Percentiles rank a stretch among this genome's conserved stretches.
Evolutionary conservation across 106 monocot genomes (phyloP).

Genomic region (Acorus calamus): DNA sequence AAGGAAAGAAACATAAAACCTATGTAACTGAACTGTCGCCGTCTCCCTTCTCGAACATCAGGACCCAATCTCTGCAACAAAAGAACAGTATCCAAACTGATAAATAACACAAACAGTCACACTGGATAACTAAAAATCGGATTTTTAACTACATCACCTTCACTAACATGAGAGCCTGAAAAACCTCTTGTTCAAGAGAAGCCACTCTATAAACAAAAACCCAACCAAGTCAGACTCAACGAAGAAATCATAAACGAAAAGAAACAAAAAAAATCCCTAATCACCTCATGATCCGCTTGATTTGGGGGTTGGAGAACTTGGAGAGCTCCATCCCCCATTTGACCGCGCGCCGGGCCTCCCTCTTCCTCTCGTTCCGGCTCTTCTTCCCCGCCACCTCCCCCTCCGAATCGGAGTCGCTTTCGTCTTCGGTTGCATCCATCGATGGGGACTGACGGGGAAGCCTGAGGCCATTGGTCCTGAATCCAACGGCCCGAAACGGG

Average conservation of each 20-base stretch:
- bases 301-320: conserved; percentile 47
- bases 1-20: conserved; percentile 25
- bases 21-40: conserved; percentile 88
- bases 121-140: too few relatives aligned
- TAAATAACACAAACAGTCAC: neutral
- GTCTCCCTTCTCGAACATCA: conserved; percentile 88
- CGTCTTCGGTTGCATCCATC: conserved; percentile 2
- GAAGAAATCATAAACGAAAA: neutral
- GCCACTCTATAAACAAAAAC: conserved; percentile 35
- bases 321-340: conserved; percentile 89
- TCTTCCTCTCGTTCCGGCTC: conserved; percentile 84
- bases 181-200: conserved; percentile 66
- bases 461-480: conserved; percentile 15
- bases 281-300: conserved; percentile 71
- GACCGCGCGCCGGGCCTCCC: conserved; percentile 75
- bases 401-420: neutral
- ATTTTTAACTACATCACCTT: conserved; percentile 33
- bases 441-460: conserved; percentile 3
- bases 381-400: conserved; percentile 17
- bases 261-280: neutral
- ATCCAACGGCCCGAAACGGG: neutral
- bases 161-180: conserved; percentile 72
- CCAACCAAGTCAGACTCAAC: neutral
- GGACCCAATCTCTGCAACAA: conserved; percentile 70
- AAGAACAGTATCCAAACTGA: neutral